Base-by-base conservation (phyloP, 768 basidiomycete species). In the Lactifluus subvellereus region DNA sequence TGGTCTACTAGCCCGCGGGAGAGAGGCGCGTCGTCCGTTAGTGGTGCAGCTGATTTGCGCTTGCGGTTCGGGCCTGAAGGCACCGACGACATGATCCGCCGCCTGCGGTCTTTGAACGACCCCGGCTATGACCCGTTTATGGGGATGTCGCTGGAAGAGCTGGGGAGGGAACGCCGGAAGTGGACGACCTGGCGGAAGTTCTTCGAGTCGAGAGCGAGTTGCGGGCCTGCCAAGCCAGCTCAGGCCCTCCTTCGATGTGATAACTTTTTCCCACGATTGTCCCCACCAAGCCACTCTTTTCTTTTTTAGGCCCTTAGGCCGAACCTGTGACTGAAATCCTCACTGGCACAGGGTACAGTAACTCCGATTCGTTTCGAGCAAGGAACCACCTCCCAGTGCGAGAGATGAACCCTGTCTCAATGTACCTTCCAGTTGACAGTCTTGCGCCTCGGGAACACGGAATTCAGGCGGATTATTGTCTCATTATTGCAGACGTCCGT, bases 141-240 rank as follows among this genome's bases (percentile, higher is more conserved):
- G 16, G 53, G 43, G 9, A 56, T 56, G 55, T 56, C 55, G 9
- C 42, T 56, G 11, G 55, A 56, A 33, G 54, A 32, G 18, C 35
- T 45, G 42, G 54, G 22, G 13, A 55, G n/a, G 11, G 54, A 30
- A 9, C 40, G 54, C 16, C 13, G 42, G 22, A 54, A 42, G 13
- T 54, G 54, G 54, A 42, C 38, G 22, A 10, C 5, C 14, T 54
- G 54, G 14, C 38, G 54, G 2, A 30, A 42, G 13, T 43, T 43
- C 27, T 55, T 55, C 1, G 40, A 43, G 9, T 22, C 22, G 22
- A 22, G 22, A 43, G 18, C 8, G 35, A 53, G n/a, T 22, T 53
- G n/a, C 51, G n/a, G n/a, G 22, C 22, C 22, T 22, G 22, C 22
- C 22, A 22, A 22, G 22, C 22, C 22, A 22, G 22, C 22, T 22